Evolutionary conservation across 2,329 filamentous ascomycete genomes (phyloP), one percentile per base, ranked within the genome.

Genomic region (Phaeosphaeriaceae sp.): DNA sequence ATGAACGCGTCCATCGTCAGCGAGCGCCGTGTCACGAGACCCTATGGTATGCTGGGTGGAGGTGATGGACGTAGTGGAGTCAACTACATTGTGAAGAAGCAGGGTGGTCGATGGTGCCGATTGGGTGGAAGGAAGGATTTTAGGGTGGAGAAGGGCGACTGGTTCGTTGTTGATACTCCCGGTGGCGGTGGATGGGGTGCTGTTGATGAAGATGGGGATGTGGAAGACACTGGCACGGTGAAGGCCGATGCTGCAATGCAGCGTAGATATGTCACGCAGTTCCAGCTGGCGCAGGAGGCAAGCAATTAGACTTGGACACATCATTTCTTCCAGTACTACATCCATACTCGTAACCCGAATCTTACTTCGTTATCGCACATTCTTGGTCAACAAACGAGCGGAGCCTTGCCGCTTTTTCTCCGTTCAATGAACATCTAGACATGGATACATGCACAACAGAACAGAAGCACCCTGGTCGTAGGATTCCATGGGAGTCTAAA

Each of bases 1-100:
- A 40, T 77, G 17, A 60, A 61, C 21, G 68, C 68, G 10, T 68
- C 63, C 11, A 74, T 77, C 48, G 60, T 77, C 10, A 71, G 66
- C 20, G 74, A 77, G 56, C 52, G 75, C 2, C 56, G 75, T 48
- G 73, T 73, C 1, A 67, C 63, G 2, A 61, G 66, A n/a, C 74
- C 74, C 1, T 76, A 76, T 55, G 75, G 75, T 5, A 66, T 76
- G 61, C 45, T 63, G 9, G 71, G 74, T 5, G 75, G 74, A 9
- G 61, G 60, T 19, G 58, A 67, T 33, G 74, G 71, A 1, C 53
- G 61, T 17, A 54, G 59, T 22, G 75, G 74, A 1, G 55, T 68
- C 22, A 76, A 77, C 10, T 74, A 63, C 41, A 57, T 70, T 21
- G 57, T 58, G 1, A 65, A 62, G 50, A 63, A 58, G 31, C 11